Evolutionary conservation across 2,329 filamentous ascomycete species (phyloP).

Genomic region (Fusarium sp.): DNA sequence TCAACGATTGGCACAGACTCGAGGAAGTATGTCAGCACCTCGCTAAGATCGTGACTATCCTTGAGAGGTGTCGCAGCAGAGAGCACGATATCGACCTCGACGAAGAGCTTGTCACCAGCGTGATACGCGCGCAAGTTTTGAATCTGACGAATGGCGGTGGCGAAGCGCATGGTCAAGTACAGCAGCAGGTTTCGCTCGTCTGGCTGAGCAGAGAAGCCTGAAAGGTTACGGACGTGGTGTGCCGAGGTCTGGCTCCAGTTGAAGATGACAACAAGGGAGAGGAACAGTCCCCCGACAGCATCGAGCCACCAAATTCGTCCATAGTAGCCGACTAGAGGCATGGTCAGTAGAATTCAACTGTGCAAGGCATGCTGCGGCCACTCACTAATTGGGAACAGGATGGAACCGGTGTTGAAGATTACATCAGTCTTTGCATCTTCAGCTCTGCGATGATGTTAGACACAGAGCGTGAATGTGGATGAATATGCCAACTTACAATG

Average conservation of each 20-base stretch:
- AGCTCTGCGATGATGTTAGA: slow-evolving; percentile 52
- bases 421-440: slow-evolving; percentile 77
- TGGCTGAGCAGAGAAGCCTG: slow-evolving; percentile 80
- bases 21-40: slow-evolving; percentile 84
- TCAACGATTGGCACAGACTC: slow-evolving; percentile 86
- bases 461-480: not conserved
- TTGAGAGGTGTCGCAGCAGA: slow-evolving; percentile 80
- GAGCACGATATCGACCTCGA: slow-evolving; percentile 84
- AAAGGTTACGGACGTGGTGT: slow-evolving; percentile 84
- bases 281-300: slow-evolving; percentile 79
- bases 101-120: slow-evolving; percentile 85
- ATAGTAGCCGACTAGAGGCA: slow-evolving; percentile 73
- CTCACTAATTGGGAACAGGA: slow-evolving; percentile 81
- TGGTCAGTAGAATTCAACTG: slow-evolving; percentile 27
- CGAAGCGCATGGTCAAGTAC: slow-evolving; percentile 94
- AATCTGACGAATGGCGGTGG: slow-evolving; percentile 86
- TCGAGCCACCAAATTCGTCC: slow-evolving; percentile 87
- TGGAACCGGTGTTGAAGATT: slow-evolving; percentile 90
- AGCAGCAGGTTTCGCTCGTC: slow-evolving; percentile 87
- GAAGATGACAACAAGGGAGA: slow-evolving; percentile 83
- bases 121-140: slow-evolving; percentile 89
- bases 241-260: slow-evolving; percentile 82
- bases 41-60: slow-evolving; percentile 83
- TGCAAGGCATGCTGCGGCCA: slow-evolving; percentile 20
- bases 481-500: slow-evolving; percentile 65